Evolutionary conservation across 2,329 filamentous ascomycete species (phyloP), one percentile per base, ranked within the genome.

Genomic region (Colletotrichum lupini): DNA sequence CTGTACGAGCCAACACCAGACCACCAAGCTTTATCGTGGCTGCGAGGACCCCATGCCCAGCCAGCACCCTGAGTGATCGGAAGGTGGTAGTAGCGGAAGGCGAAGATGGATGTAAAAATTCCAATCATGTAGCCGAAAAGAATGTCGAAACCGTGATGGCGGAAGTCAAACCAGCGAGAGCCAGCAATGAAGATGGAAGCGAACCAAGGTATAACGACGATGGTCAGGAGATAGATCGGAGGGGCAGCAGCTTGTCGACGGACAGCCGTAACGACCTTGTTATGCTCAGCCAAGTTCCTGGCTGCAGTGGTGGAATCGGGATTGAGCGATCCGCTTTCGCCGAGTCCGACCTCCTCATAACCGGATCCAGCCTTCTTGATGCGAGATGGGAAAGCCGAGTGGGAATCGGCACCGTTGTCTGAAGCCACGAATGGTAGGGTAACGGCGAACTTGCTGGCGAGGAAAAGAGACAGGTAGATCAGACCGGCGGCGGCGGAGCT

Each of bases 141-240:
- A 76, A 98, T 94, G 76, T 98, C 96, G 80, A 98, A 96, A n/a
- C 92, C 95, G 80, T 96, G 94, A 82, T 98, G 96, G 52, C 94
- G 91, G 84, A 92, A 97, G 81, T 98, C 92, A 73, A 92, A 95
- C 89, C 93, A 98, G 12, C 96, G 93, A 1, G 94, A 96, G 32
- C 92, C 90, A n/a, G 92, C 88, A 75, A 98, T 93, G 84, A 95
- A 98, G 75, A 95, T 89, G 5, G 95, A 93, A 1, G 90, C 85
- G 69, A 91, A 92, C 75, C 95, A 89, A 2, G 95, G 95, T 1
- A 94, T 82, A 22, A 95, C 85, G 2, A 91, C 88, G 42, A 96
- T 81, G 57, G 92, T 84, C 14, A 97, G 87, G 2, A 97, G 91
- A 79, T 95, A 96, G 8, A 95, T 85, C 0, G 95, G 95, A 1